Base-by-base conservation (phyloP, 345 rosid genomes). In the Eucalyptus virginea region DNA sequence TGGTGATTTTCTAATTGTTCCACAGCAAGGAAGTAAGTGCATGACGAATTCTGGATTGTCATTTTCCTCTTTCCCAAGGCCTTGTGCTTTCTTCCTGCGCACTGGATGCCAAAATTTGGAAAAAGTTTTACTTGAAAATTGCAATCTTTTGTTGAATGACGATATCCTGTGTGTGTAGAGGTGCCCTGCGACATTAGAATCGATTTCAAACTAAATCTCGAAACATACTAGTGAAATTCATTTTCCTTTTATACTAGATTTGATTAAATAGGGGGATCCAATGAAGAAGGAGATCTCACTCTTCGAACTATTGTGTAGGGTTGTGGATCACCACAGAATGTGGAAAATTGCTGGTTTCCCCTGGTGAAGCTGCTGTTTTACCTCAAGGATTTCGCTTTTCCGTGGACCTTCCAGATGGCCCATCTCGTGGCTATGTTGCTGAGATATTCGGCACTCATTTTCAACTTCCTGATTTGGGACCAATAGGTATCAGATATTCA, bases 391-490 rank as follows among this genome's bases (percentile, higher is more conserved):
- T 98, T 90, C 95, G 99, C 28, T 97, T 96, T 87, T 92, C 93
- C 24, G 91, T 98, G 44, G 94, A 94, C 90, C 87, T 96, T 88
- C 98, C 95, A 0, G 99, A 98, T 90, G 99, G 99, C n/a, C 95
- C 97, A 42, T 96, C 99, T 9, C 96, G 97, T 50, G 99, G 99
- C 91, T 98, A 98, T 91, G 96, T 95, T 81, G 96, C 98, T 87
- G 99, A 97, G 94, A 92, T 98, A 88, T 98, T 95, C 83, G 99
- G 99, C 40, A 81, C 95, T 90, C 99, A 98, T 94, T 96, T 96
- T 96, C 98, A 98, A 90, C 98, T 98, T 90, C 99, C 99, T 90
- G 99, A 98, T 92, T 98, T 98, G 91, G 99, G 99, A 86, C 99
- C 99, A 17, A 98, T 98, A 93, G 99, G 99, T 98, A 93, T 86